Evolutionary conservation across 192 early-diverging fungal species (phyloP), one percentile per base, ranked within the genome.

Genomic region (Coemansia sp.): DNA sequence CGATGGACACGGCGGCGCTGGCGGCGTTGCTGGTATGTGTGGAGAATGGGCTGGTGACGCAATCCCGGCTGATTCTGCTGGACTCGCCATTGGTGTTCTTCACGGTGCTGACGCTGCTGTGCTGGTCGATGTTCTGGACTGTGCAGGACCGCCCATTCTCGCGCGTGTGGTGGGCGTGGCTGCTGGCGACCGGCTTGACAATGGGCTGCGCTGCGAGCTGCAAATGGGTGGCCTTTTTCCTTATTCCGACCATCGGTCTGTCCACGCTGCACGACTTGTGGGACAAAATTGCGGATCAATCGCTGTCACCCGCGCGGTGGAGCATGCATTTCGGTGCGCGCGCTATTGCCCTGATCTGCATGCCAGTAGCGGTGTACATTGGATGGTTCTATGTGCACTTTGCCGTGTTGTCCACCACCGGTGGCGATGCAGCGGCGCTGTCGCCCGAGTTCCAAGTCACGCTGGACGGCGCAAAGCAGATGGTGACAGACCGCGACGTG

Each of bases 191-290:
- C 0, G 97, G 97, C 16, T 65, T 87, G 7, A 83, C 85, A 22
- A 75, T 98, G 64, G 94, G 92, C 0, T 82, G 86, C 35, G 81
- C 87, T 4, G 73, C 81, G 8, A 90, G 96, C 65, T 87, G 90
- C 73, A 98, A 98, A 69, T 94, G 93, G 93, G 95, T 97, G 10
- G 97, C 95, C 2, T 77, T 98, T 43, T 94, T 99, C 61, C 88
- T 91, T 3, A 85, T 98, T 66, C 92, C 89, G 6, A 79, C 89
- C 16, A 83, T 99, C 55, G 95, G 95, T 5, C 75, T 91, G 20
- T 92, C 94, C 24, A 91, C 90, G 0, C 56, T 94, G 49, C 76
- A 85, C 22, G 93, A 97, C 49, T 78, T 98, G 26, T 99, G 97
- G 97, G 77, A 87, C 49, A 79, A 97, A 45, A 85, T 94, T 61